Conservation (phyloP, 2,329 filamentous ascomycete genomes). For the Chalaropsis ovoidea region DNA sequence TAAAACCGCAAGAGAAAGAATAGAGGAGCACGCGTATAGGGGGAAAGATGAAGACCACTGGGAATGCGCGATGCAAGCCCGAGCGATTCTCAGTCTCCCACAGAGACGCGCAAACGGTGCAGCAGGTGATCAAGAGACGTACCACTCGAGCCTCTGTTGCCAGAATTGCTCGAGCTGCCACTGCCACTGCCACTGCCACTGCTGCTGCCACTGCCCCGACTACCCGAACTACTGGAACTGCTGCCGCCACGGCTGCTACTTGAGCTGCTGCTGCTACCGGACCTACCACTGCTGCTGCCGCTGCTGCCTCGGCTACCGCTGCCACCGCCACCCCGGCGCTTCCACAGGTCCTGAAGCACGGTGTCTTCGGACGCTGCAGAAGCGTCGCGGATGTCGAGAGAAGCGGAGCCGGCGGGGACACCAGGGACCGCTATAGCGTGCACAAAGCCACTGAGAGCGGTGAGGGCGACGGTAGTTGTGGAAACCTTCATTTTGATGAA, state of each 20-base stretch:
- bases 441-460: conserved; percentile 27
- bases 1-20: not conserved
- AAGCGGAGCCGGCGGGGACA: conserved; percentile 19
- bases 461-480: not conserved
- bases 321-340: conserved; percentile 51
- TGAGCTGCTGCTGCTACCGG: conserved; percentile 28
- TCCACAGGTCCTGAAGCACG: conserved; percentile 36
- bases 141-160: not conserved
- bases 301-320: conserved; percentile 39
- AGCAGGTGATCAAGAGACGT: not conserved
- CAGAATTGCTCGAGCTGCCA: not conserved
- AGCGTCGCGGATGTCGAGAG: not conserved
- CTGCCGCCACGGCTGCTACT: conserved; percentile 29
- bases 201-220: conserved; percentile 27
- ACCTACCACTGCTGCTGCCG: conserved; percentile 28
- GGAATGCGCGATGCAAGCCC: not conserved
- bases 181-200: conserved; percentile 18
- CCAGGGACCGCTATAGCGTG: conserved; percentile 28
- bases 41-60: too few relatives aligned
- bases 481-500: conserved; percentile 15
- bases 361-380: not conserved
- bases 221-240: conserved; percentile 27
- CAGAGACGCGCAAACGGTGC: not conserved
- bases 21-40: too few relatives aligned
- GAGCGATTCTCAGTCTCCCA: not conserved